Conservation (phyloP, 257 asterid species). For the Nicotiana tabacum region DNA sequence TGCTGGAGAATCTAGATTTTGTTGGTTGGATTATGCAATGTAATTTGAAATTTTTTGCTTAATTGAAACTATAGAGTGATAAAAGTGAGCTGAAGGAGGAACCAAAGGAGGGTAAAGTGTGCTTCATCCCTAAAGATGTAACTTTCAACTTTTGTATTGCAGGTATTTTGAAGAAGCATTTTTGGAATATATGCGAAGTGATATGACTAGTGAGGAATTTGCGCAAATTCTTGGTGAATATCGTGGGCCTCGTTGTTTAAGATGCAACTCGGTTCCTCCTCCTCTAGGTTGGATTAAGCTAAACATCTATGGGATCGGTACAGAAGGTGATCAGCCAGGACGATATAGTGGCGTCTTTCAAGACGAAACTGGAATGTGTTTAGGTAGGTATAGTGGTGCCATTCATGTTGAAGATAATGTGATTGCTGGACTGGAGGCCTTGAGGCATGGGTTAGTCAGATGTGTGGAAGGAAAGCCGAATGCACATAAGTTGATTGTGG, state of each 20-base stretch:
- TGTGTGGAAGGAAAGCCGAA: neutral
- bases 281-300: slow-evolving; percentile 12
- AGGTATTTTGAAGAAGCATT: neutral
- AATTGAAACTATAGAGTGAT: neutral
- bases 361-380: neutral
- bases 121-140: neutral
- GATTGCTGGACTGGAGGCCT: neutral
- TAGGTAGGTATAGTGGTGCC: neutral
- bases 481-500: neutral
- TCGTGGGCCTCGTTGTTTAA: neutral
- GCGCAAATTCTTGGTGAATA: neutral
- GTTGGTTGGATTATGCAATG: neutral
- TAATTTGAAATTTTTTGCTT: neutral
- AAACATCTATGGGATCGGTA: neutral
- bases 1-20: neutral
- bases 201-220: neutral
- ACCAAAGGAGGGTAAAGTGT: neutral
- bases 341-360: neutral
- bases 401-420: neutral
- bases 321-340: neutral
- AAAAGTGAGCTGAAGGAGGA: neutral
- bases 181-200: neutral
- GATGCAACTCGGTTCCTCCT: neutral
- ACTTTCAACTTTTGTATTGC: neutral
- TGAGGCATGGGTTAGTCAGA: neutral